These are phyloP conservation scores for Phytophthora rubi DNA, from an alignment of 352 stramenopile genomes.

Conservation along the genomic window DNA sequence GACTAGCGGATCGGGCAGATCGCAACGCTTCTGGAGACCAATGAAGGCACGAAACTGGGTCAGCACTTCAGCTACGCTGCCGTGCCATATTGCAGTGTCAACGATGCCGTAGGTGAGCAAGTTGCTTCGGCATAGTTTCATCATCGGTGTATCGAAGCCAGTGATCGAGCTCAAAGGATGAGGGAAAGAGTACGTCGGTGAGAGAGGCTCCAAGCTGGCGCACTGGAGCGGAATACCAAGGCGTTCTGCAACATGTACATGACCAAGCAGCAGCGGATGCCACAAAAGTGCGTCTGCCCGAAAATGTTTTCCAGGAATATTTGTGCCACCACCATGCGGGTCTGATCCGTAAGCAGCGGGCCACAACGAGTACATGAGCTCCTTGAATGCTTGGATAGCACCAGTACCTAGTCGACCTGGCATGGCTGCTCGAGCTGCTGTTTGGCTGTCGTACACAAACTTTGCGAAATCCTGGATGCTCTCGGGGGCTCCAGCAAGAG, in stretches of 20 bases:
- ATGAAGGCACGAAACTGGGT: constrained; percentile 46
- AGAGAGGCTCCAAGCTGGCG: constrained; percentile 36
- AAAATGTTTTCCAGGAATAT: constrained; percentile 33
- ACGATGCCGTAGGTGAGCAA: constrained; percentile 35
- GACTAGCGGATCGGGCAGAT: constrained; percentile 24
- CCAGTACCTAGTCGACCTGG: constrained; percentile 9
- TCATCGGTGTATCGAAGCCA: constrained; percentile 14
- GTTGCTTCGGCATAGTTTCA: constrained; percentile 36
- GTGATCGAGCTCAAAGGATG: constrained; percentile 35
- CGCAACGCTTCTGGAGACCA: constrained; percentile 28
- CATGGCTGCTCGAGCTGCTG: background rate
- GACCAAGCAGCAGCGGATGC: constrained; percentile 44
- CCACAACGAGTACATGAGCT: constrained; percentile 44
- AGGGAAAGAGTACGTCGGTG: constrained; percentile 41
- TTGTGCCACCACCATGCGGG: constrained; percentile 26
- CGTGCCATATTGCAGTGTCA: constrained; percentile 36
- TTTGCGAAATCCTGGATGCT: constrained; percentile 22
- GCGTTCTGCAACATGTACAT: constrained; percentile 44
- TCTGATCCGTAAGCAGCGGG: constrained; percentile 41
- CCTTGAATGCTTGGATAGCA: constrained; percentile 31
- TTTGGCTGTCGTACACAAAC: constrained; percentile 15
- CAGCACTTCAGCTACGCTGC: constrained; percentile 32
- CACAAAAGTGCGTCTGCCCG: constrained; percentile 45
- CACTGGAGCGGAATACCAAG: constrained; percentile 54
- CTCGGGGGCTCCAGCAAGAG: constrained; percentile 30